Base-by-base conservation (phyloP, 345 rosid genomes). In the Salix dunnii region DNA sequence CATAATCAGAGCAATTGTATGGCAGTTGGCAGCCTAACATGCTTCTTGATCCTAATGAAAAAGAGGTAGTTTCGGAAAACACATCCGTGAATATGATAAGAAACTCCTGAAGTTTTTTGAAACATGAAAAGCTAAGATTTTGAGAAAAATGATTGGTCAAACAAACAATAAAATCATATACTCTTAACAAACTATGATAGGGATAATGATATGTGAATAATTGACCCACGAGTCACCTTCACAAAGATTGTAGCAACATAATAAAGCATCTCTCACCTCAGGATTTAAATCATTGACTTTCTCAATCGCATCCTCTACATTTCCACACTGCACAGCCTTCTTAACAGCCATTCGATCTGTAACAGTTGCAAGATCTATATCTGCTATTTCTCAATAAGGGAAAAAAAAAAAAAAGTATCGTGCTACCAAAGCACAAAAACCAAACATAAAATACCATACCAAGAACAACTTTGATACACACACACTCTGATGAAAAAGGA, bases 231-330 rank as follows among this genome's bases (percentile, higher is more conserved):
- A 55, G 62, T 55, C 62, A 55, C 62, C 61, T 21, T 53, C 27
- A 23, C 62, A 58, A 25, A 38, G 38, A 4, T 4, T 3, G 10
- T 27, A 11, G 28, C 66, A 7, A 71, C 69, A 62, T 9, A n/a
- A 28, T 27, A 40, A 36, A 20, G 17, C 6, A 35, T 25, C 81
- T 25, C 81, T 51, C 80, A 92, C 98, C 94, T 88, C 95, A 60
- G 97, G 98, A 85, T 94, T 94, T 81, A 94, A 89, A 77, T 90
- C 98, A 83, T 94, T 94, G 9, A 92, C 94, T 91, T 91, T 96
- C 78, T 92, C 98, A 63, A 96, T 94, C 7, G 99, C 99, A 86
- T 94, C 99, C 86, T 92, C 97, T 3, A 96, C 98, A 74, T 96
- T 90, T 61, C 99, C 99, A 79, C 86, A 85, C 73, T 94, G 98